These are phyloP conservation scores for Tremella mesenterica DNA, from an alignment of 768 basidiomycete genomes.

Conservation along the genomic window DNA sequence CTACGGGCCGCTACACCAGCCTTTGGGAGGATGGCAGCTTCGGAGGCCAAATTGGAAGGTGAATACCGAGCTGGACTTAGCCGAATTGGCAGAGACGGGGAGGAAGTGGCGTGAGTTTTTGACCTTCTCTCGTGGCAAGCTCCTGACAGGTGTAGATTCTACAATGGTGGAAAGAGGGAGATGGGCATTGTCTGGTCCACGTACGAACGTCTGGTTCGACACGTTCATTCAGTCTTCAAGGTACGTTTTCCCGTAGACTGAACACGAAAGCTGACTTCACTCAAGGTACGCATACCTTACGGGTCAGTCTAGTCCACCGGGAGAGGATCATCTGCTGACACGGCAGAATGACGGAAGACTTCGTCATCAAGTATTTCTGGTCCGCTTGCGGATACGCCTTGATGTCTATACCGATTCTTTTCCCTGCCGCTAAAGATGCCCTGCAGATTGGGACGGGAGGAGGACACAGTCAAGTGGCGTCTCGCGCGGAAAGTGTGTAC, in stretches of 20 bases:
- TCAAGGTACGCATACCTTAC: slow-evolving; percentile 17
- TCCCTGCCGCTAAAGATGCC: slow-evolving; percentile 47
- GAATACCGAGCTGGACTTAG: slow-evolving; percentile 84
- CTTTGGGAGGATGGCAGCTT: slow-evolving; percentile 79
- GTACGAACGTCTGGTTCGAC: slow-evolving; percentile 71
- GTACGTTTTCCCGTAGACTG: slow-evolving; percentile 43
- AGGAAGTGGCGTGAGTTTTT: slow-evolving; percentile 73
- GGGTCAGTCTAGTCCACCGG: slow-evolving; percentile 8
- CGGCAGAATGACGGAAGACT: slow-evolving; percentile 86
- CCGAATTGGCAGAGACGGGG: slow-evolving; percentile 75
- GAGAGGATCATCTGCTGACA: background rate
- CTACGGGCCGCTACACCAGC: slow-evolving; percentile 79
- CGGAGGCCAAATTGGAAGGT: slow-evolving; percentile 80
- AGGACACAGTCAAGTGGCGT: slow-evolving; percentile 26
- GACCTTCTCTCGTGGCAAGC: no score
- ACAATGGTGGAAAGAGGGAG: slow-evolving; percentile 77
- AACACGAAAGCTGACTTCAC: background rate
- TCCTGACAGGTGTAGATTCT: slow-evolving; percentile 55
- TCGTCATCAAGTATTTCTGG: slow-evolving; percentile 94
- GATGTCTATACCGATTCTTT: slow-evolving; percentile 81
- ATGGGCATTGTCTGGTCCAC: slow-evolving; percentile 68
- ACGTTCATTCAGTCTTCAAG: slow-evolving; percentile 88
- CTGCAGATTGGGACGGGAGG: background rate
- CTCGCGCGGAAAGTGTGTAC: slow-evolving; percentile 37
- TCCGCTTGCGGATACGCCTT: slow-evolving; percentile 83